Conservation (phyloP, 495 filamentous ascomycete species). For the Talaromyces liani region DNA sequence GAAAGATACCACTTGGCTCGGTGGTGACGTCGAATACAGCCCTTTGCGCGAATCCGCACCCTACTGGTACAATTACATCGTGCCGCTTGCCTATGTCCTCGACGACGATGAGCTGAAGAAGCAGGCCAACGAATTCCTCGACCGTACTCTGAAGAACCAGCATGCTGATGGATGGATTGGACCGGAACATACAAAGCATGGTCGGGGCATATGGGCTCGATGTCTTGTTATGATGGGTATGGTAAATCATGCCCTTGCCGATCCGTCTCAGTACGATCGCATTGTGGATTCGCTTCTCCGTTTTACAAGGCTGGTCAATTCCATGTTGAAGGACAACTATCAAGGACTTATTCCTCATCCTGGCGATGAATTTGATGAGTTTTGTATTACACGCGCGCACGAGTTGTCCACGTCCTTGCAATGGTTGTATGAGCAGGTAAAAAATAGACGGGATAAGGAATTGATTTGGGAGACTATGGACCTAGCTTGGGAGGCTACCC, state of each 20-base stretch:
- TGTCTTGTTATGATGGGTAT: conserved; percentile 46
- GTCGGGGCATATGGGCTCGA: conserved; percentile 49
- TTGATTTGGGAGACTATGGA: conserved; percentile 9
- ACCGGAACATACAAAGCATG: conserved; percentile 36
- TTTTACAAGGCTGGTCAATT: conserved; percentile 27
- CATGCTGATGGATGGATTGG: conserved; percentile 56
- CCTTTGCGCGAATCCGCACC: conserved; percentile 50
- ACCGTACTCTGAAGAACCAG: conserved; percentile 45
- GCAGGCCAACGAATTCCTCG: conserved; percentile 42
- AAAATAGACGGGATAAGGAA: conserved; percentile 6
- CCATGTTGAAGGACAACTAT: conserved; percentile 45
- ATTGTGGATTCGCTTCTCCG: conserved; percentile 26
- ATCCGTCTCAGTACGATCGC: conserved; percentile 16
- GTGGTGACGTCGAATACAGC: conserved; percentile 50
- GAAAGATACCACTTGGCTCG: conserved; percentile 47
- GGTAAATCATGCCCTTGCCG: conserved; percentile 35
- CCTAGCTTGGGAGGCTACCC: conserved; percentile 8
- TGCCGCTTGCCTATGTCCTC: conserved; percentile 52
- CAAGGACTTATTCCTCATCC: conserved; percentile 38
- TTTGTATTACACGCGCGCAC: conserved; percentile 7
- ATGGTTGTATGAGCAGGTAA: conserved; percentile 9
- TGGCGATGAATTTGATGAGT: conserved; percentile 21
- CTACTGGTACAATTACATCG: conserved; percentile 62
- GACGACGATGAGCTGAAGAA: conserved; percentile 45
- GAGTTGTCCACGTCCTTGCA: conserved; percentile 8